A percentile compares a stretch with the other conserved stretches of the same genome.
phyloP scores from a whole-genome alignment of 768 basidiomycete genomes.

The Termitomyces heimii region DNA sequence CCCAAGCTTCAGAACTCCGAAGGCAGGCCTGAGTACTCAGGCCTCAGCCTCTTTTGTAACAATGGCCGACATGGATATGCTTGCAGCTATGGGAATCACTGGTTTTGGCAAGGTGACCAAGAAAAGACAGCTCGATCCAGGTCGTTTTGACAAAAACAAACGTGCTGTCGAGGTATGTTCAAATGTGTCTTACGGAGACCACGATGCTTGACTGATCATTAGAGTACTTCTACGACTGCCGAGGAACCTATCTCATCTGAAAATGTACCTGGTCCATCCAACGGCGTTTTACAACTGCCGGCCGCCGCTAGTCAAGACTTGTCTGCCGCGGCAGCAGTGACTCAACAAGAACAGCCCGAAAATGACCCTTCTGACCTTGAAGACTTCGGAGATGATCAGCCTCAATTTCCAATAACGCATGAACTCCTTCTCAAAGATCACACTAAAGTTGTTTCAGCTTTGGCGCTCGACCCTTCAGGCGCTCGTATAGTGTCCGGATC shows the following conservation, averaged over 20 bases:
- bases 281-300: slow-evolving; percentile 3
- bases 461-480: slow-evolving; percentile 90
- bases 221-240: neutral
- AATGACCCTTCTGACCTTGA: slow-evolving; percentile 49
- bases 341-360: slow-evolving; percentile 41
- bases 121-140: slow-evolving; percentile 65
- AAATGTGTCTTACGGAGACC: neutral
- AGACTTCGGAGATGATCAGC: slow-evolving; percentile 40
- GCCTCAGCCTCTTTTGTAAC: neutral
- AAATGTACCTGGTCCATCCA: slow-evolving; percentile 14
- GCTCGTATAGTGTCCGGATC: slow-evolving; percentile 88
- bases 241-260: neutral
- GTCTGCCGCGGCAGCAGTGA: slow-evolving; percentile 15
- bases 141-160: slow-evolving; percentile 75
- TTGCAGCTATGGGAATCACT: slow-evolving; percentile 78
- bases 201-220: neutral
- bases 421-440: slow-evolving; percentile 94
- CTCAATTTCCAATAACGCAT: slow-evolving; percentile 82
- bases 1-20: no score
- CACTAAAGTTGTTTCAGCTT: slow-evolving; percentile 89
- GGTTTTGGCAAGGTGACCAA: slow-evolving; percentile 75
- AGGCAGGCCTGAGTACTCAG: neutral
- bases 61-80: slow-evolving; percentile 57
- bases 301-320: slow-evolving; percentile 15
- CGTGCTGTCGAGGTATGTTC: slow-evolving; percentile 41